Percentiles rank a stretch among this genome's conserved stretches.
Evolutionary conservation across 148 eudicot species (phyloP).

Genomic region (Nepenthes mirabilis): DNA sequence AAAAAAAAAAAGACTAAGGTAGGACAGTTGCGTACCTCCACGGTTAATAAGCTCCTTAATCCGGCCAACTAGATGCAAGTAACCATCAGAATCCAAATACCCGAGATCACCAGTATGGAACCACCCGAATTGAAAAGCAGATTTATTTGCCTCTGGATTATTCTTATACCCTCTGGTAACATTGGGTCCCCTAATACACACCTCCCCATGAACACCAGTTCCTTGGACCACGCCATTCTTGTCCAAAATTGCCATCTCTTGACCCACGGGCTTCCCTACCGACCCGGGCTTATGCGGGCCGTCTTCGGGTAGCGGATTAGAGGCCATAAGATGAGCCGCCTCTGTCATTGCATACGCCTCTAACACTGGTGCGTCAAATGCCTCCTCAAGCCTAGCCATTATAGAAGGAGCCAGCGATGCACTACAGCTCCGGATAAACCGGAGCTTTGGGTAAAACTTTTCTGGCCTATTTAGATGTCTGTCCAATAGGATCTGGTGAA

Average conservation of each 20-base stretch:
- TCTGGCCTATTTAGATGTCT: constrained; percentile 58
- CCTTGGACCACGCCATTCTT: constrained; percentile 52
- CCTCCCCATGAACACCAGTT: constrained; percentile 58
- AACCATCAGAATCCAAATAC: constrained; percentile 68
- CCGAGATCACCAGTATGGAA: constrained; percentile 95
- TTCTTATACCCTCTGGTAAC: constrained; percentile 84
- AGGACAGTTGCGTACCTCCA: constrained; percentile 49
- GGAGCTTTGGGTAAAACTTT: constrained; percentile 50
- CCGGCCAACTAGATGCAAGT: constrained; percentile 86
- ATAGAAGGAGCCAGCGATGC: constrained; percentile 72
- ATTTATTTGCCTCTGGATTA: constrained; percentile 76
- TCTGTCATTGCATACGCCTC: constrained; percentile 99
- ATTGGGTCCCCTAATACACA: constrained; percentile 83
- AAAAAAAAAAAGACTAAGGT: neutral
- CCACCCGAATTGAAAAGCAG: constrained; percentile 79
- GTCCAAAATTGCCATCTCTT: constrained; percentile 71
- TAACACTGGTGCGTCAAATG: constrained; percentile 79
- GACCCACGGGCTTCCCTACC: constrained; percentile 84
- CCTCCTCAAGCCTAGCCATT: constrained; percentile 56
- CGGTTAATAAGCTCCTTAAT: constrained; percentile 96
- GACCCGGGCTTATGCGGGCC: constrained; percentile 73
- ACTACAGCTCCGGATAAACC: constrained; percentile 88
- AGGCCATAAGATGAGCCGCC: constrained; percentile 76
- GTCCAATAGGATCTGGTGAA: constrained; percentile 77
- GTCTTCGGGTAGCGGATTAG: constrained; percentile 70